These are phyloP conservation scores for Phaeosphaeriaceae sp. DNA, from an alignment of 2,329 filamentous ascomycete genomes.

Conservation along the genomic window DNA sequence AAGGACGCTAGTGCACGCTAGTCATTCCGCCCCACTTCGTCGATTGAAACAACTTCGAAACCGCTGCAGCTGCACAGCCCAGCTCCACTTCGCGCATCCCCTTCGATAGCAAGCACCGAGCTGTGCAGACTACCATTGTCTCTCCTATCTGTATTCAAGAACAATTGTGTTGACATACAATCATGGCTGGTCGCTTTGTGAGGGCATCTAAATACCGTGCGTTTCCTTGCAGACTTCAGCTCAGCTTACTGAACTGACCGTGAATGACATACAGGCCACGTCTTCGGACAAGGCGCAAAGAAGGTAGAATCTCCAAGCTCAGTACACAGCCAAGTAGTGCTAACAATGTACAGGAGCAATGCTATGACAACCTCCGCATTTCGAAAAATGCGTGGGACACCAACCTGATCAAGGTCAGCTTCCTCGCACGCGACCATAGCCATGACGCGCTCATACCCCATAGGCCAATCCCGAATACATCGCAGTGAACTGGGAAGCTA, in stretches of 20 bases:
- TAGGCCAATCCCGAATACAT: constrained; percentile 95
- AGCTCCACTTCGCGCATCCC: constrained; percentile 8
- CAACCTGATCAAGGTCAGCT: constrained; percentile 89
- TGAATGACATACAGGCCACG: constrained; percentile 73
- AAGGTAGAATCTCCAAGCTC: constrained; percentile 62
- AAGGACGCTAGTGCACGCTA: constrained; percentile 9
- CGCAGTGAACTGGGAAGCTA: constrained; percentile 97
- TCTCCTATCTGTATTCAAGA: not conserved
- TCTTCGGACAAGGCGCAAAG: constrained; percentile 93
- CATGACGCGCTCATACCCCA: constrained; percentile 33
- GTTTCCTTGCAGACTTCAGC: constrained; percentile 28
- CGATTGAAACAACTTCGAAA: constrained; percentile 15
- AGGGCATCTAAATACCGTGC: constrained; percentile 77
- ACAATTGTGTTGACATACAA: constrained; percentile 3
- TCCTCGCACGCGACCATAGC: constrained; percentile 35
- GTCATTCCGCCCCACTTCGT: not conserved
- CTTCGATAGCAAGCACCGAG: constrained; percentile 9
- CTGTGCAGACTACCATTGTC: not conserved
- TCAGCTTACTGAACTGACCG: constrained; percentile 32
- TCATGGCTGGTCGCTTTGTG: constrained; percentile 75
- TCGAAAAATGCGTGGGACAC: constrained; percentile 99
- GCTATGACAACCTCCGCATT: constrained; percentile 97
- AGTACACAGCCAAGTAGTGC: not conserved
- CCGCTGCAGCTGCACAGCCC: constrained; percentile 15
- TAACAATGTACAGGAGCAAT: constrained; percentile 72